These are phyloP conservation scores for Umbelopsis isabellina DNA, from an alignment of 192 early-diverging fungal genomes.

Conservation along the genomic window DNA sequence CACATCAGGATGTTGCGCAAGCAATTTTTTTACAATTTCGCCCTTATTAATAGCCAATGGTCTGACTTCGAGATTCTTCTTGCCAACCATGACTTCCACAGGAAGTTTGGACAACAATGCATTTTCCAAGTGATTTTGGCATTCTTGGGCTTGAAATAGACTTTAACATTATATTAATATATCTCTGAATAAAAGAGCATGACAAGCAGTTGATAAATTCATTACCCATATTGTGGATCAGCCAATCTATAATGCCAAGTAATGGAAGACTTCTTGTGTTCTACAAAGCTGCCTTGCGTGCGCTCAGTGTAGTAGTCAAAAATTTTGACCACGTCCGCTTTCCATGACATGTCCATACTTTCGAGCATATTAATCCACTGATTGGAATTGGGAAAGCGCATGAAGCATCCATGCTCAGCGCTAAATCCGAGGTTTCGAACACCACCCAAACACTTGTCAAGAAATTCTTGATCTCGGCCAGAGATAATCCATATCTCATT, in stretches of 20 bases:
- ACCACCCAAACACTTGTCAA: constrained; percentile 88
- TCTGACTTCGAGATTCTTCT: constrained; percentile 96
- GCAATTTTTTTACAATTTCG: constrained; percentile 91
- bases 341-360: constrained; percentile 88
- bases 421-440: constrained; percentile 80
- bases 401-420: constrained; percentile 98
- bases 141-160: constrained; percentile 96
- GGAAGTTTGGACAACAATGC: constrained; percentile 89
- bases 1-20: constrained; percentile 62
- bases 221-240: constrained; percentile 88
- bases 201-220: background rate
- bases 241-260: constrained; percentile 98
- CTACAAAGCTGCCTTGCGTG: constrained; percentile 92
- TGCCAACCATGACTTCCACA: constrained; percentile 94
- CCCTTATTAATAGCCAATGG: constrained; percentile 96
- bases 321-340: constrained; percentile 88
- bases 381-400: constrained; percentile 72
- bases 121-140: constrained; percentile 93
- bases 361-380: constrained; percentile 78
- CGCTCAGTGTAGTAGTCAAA: constrained; percentile 96
- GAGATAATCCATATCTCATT: constrained; percentile 92
- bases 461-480: constrained; percentile 82
- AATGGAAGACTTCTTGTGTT: constrained; percentile 89
- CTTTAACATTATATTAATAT: background rate
- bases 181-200: no score